phyloP scores from a whole-genome alignment of 1,139 yeast genomes.

The Groenewaldozyma auringiensis region DNA sequence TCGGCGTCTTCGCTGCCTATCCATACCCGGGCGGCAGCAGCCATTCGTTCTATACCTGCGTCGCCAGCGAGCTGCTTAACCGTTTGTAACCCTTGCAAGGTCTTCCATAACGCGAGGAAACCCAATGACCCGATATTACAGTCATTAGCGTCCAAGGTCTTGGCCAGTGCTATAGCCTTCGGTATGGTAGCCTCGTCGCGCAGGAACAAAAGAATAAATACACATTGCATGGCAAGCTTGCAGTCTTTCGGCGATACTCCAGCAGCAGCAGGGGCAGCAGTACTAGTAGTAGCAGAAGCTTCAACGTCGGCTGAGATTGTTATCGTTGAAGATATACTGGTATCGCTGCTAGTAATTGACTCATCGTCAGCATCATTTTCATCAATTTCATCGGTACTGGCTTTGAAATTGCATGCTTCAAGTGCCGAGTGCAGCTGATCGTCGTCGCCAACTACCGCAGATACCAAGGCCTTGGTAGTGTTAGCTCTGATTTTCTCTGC shows the following conservation, averaged over 20 bases:
- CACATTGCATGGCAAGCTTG: conserved; percentile 24
- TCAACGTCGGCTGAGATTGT: conserved; percentile 4
- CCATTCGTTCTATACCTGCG: conserved; percentile 20
- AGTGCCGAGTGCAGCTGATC: neutral
- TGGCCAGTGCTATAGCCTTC: conserved; percentile 17
- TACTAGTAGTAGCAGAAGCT: conserved; percentile 1
- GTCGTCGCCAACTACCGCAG: conserved; percentile 23
- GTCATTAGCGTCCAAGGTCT: conserved; percentile 15
- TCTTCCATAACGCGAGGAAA: conserved; percentile 26
- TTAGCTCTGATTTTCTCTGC: conserved; percentile 26
- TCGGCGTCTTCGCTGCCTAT: conserved; percentile 33
- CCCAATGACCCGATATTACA: conserved; percentile 30
- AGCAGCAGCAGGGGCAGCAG: neutral
- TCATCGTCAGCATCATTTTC: conserved; percentile 1
- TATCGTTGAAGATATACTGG: neutral
- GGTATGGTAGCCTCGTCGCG: conserved; percentile 16
- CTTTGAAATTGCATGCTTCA: neutral
- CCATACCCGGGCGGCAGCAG: conserved; percentile 31
- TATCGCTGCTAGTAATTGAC: conserved; percentile 1
- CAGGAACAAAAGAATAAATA: conserved; percentile 21
- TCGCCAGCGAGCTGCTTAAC: conserved; percentile 13
- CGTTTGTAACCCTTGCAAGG: conserved; percentile 13
- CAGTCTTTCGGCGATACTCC: conserved; percentile 21
- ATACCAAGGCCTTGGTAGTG: conserved; percentile 26
- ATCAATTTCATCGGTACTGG: neutral